Evolutionary conservation across 129 eudicot species (phyloP), one percentile per base, ranked within the genome.

Genomic region (Pulicaria dysenterica): DNA sequence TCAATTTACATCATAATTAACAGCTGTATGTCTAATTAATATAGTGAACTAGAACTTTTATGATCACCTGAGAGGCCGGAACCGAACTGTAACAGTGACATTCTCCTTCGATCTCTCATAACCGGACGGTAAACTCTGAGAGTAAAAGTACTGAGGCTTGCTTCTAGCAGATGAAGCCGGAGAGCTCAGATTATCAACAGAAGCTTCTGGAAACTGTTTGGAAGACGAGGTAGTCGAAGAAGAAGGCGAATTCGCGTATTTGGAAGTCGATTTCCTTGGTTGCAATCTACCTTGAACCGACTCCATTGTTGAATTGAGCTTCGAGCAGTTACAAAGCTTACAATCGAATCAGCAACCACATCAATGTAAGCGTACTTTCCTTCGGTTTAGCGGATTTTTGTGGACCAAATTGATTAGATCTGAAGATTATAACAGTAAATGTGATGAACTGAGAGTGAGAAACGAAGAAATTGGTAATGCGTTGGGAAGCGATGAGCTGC

Each of bases 11-110:
- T 41, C 82, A 48, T 70, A 78, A 5, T 10, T 47, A 70, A 78
- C 59, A 45, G 15, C 58, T 69, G 34, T 69, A 77, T 2, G 3
- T 73, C 12, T 5, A 54, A 31, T 5, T 31, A 5, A 63, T 4
- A 64, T 5, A 75, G 13, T 31, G 43, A 75, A 75, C 39, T 66
- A 12, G 14, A 54, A 64, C 41, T 51, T 8, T 51, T 38, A 47
- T 17, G 51, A 62, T 70, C 73, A 71, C 98, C 98, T 94, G 73
- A 95, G 95, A 65, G 99, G 99, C 15, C 99, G 94, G 66, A 95
- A 95, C 19, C 99, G 97, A 12, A 91, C 97, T 17, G 99, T 91
- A 37, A 95, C 99, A 10, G 97, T 90, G 9, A 95, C 99, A 86
- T 91, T 95, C 84, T 95, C 99, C 58, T 79, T 91, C 34, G 86